Base-by-base conservation (phyloP, 2,329 filamentous ascomycete genomes). In the Fusarium siculi region DNA sequence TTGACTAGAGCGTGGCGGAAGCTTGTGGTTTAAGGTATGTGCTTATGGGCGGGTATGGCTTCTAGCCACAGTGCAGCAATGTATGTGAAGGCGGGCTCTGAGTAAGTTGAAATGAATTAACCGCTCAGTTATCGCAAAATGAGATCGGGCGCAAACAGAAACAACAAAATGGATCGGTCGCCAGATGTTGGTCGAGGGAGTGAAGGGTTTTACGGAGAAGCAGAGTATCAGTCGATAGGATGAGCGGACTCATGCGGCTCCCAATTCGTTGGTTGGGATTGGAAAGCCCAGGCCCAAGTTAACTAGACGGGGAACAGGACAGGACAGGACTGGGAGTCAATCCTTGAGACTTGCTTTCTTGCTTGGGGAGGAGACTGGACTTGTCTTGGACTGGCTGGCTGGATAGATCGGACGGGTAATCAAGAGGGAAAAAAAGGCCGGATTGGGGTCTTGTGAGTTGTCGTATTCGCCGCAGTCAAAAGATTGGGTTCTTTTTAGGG, bases 161-260 rank as follows among this genome's bases (percentile, higher is more conserved):
- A 58, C n/a, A 58, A 34, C 56, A 39, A 39, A 42, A 42, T 42
- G 36, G 47, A 43, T 68, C 50, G 70, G 55, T 66, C 65, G 66
- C 53, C 43, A 70, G 62, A 70, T 72, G 68, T 61, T 72, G 65
- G 72, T 70, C 56, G 65, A 74, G 56, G 66, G 72, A 70, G 73
- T 72, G 72, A 77, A 77, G 68, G 75, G 74, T 72, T 77, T 77
- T 77, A 72, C 72, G 56, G 73, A 68, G 57, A 70, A 59, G 58
- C 25, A 62, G 63, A 73, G 63, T 63, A 77, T 77, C 75, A 77
- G 75, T 75, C 75, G 75, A 77, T 73, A 75, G 74, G 70, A 73
- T 58, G 70, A 76, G 72, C 70, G 72, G 72, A 74, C 70, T 64
- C 62, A 68, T 75, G 75, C 75, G 75, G 75, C 75, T 77, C 75